Evolutionary conservation across 164 flowering plant species (phyloP), one percentile per base, ranked within the genome.

Genomic region (Pachysandra terminalis): DNA sequence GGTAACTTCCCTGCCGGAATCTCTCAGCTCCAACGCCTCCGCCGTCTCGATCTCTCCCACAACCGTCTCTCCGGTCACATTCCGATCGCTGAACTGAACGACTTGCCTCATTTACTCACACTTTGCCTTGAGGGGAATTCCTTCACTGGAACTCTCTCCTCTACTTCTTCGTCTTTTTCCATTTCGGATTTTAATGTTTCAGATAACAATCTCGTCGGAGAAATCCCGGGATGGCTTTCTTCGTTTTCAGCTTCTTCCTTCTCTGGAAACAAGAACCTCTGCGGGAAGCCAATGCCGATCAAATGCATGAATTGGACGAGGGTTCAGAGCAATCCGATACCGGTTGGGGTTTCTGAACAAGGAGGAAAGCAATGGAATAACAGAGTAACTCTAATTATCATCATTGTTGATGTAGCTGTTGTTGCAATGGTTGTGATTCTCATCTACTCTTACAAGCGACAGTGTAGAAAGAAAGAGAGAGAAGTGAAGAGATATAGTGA

Each of bases 111-210:
- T 48, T 71, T 85, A 60, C 56, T 81, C 5, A 85, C 86, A 8
- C 85, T 85, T 32, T 75, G 84, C 4, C 81, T 85, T 6, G 83
- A 82, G 63, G 58, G 17, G 1, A 85, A 85, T 62, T 67, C 75
- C 0, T 77, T 85, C 66, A 49, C 71, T 27, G 88, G 88, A 6
- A 61, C 57, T 0, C 69, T 81, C 2, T n/a, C 14, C n/a, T 45
- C 5, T 28, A 15, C 23, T 49, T 17, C 62, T 17, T 52, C 41
- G 24, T 23, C 59, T 26, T 5, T 45, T 10, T 60, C 81, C 21
- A 22, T 83, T 5, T 21, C 22, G 25, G 82, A 81, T 23, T 80
- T 83, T 77, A 80, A 85, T 57, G 83, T 85, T 10, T 83, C 87
- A 17, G 40, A 65, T 14, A 86, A 86, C 67, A 56, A 73, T 3